Evolutionary conservation across 1,284 basidiomycete species (phyloP), one percentile per base, ranked within the genome.

Genomic region (Ganoderma leucocontextum): DNA sequence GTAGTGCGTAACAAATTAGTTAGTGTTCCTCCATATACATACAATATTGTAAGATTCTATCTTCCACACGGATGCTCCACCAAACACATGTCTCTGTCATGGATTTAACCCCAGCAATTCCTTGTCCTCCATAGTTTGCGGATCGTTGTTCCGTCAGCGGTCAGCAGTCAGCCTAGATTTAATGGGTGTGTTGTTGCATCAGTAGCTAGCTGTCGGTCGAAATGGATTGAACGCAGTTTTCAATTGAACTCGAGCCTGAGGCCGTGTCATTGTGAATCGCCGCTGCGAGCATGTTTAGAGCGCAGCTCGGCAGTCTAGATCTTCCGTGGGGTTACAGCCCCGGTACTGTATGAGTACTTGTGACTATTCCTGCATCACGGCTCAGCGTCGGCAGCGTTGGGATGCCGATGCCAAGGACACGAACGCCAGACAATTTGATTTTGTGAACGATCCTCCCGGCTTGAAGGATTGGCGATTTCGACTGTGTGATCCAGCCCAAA

Each of bases 41-140:
- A 69, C 66, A 66, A 33, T 69, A 72, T 42, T 69, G 70, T 72
- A 69, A 62, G 69, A 67, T 63, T 59, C 53, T 55, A 15, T 35
- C 35, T 35, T 22, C 22, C 58, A 15, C 61, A 62, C 29, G 70
- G 70, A 71, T 66, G 63, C 65, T 66, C 53, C 39, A 8, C 22
- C 47, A 52, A 25, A 25, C 22, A 13, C 61, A 5, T 52, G 49
- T 29, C 58, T 60, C 39, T 58, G 7, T 55, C 35, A 17, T 44
- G 10, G 36, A n/a, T 29, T 35, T 15, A 38, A 22, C 22, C n/a
- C 19, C 58, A 42, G 22, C 39, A 60, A 33, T 22, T 58, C 35
- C 36, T 39, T 59, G 57, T 39, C 39, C 57, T 39, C 4, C 7
- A 17, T 55, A 33, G 7, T 55, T 55, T 15, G 29, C 29, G 29